phyloP scores from a whole-genome alignment of 176 grass and related monocot species.

The Oryza rufipogon region DNA sequence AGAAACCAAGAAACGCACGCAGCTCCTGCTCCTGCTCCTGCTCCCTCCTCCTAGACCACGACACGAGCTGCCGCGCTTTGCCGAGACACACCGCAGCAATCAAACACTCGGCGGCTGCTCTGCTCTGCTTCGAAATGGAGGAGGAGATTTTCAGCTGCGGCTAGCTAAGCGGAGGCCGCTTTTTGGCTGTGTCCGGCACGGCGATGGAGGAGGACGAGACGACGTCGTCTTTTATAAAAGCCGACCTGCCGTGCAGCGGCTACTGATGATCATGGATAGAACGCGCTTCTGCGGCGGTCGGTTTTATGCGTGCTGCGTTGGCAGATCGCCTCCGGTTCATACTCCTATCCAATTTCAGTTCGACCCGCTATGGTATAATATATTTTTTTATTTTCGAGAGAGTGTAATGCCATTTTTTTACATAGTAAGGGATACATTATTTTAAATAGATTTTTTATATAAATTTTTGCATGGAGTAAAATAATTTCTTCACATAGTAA shows the following conservation, averaged over 20 bases:
- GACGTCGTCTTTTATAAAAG: slow-evolving; percentile 49
- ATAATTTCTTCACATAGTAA: too few species aligned
- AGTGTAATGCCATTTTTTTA: too few species aligned
- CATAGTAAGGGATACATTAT: too few species aligned
- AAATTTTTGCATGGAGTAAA: too few species aligned
- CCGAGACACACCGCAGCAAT: neutral
- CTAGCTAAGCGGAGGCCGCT: neutral
- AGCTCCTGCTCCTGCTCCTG: neutral
- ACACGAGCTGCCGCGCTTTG: neutral
- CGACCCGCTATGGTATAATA: neutral
- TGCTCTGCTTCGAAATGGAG: neutral
- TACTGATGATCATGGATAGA: slow-evolving; percentile 37
- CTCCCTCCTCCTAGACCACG: neutral
- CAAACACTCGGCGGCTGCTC: neutral
- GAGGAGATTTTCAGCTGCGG: too few species aligned
- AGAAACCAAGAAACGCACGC: neutral
- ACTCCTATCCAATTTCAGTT: neutral
- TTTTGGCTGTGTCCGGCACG: slow-evolving; percentile 45
- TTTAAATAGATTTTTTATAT: too few species aligned
- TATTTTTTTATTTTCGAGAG: too few species aligned
- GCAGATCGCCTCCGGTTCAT: neutral
- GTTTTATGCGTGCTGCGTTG: slow-evolving; percentile 46
- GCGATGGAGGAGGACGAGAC: neutral
- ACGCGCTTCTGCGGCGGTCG: slow-evolving; percentile 33
- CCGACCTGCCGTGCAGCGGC: neutral